A percentile compares a stretch with the other conserved stretches of the same genome.
These are phyloP conservation scores for Rhizomucor pusillus DNA, from an alignment of 371 early-diverging fungal species.

Conservation along the genomic window DNA sequence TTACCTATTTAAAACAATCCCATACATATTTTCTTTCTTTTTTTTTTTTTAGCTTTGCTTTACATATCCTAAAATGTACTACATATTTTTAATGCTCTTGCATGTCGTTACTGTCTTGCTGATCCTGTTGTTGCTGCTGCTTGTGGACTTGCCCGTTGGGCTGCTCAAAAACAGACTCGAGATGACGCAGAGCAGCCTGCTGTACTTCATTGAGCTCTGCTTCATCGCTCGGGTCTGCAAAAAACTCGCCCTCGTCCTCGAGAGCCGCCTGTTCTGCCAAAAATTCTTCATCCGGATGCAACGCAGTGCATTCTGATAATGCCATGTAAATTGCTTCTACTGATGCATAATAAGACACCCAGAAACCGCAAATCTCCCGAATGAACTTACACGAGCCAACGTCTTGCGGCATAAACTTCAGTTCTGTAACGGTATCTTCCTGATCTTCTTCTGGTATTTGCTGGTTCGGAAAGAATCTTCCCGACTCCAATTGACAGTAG, in stretches of 20 bases:
- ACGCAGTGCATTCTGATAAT: constrained; percentile 73
- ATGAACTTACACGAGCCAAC: constrained; percentile 50
- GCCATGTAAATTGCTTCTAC: constrained; percentile 75
- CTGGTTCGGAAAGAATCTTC: constrained; percentile 39
- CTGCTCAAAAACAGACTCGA: constrained; percentile 40
- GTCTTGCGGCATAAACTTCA: constrained; percentile 69
- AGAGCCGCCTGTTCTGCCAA: constrained; percentile 32
- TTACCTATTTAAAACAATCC: constrained; percentile 11
- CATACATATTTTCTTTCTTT: too few species aligned
- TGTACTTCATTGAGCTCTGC: constrained; percentile 43
- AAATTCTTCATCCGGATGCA: constrained; percentile 66
- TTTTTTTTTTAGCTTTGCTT: too few species aligned
- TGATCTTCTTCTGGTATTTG: constrained; percentile 51
- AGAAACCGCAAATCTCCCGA: neutral
- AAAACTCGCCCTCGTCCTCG: constrained; percentile 45
- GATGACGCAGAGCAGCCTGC: constrained; percentile 42
- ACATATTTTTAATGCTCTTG: neutral
- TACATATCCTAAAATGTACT: too few species aligned
- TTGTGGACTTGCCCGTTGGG: constrained; percentile 18
- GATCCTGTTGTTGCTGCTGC: neutral
- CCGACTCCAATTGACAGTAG: constrained; percentile 73
- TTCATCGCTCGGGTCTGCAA: constrained; percentile 45
- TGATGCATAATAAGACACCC: constrained; percentile 17
- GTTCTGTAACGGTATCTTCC: constrained; percentile 57
- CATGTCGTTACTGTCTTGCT: neutral